Percentiles rank a stretch among this genome's conserved stretches.
phyloP scores from a whole-genome alignment of 495 filamentous ascomycete species.

The Astrothelium subdiscretum region DNA sequence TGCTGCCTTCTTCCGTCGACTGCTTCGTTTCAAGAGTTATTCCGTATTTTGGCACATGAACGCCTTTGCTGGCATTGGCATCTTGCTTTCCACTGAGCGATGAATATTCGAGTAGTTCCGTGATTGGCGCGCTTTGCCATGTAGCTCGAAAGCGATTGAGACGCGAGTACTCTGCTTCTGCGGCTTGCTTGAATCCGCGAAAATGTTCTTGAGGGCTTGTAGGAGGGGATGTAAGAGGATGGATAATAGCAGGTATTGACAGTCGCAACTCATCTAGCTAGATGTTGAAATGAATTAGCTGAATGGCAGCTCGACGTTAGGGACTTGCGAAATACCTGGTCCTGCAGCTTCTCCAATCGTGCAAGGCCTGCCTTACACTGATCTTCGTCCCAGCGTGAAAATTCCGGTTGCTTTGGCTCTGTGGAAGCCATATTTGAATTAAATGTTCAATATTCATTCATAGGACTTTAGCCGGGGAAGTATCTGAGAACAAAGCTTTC shows the following conservation, averaged over 20 bases:
- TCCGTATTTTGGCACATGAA: constrained; percentile 12
- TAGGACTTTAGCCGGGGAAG: too few species aligned
- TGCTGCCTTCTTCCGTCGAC: background rate
- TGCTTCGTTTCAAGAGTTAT: constrained; percentile 3
- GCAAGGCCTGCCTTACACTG: constrained; percentile 18
- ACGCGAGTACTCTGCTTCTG: background rate
- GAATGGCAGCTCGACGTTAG: background rate
- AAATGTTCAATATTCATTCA: too few species aligned
- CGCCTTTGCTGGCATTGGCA: constrained; percentile 5
- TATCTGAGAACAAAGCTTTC: too few species aligned
- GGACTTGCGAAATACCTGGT: constrained; percentile 8
- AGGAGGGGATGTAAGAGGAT: constrained; percentile 8
- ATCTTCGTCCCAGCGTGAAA: constrained; percentile 17
- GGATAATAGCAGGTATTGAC: constrained; percentile 14
- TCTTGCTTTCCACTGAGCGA: constrained; percentile 8
- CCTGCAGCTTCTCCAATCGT: constrained; percentile 17
- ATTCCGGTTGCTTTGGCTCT: background rate
- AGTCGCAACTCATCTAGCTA: constrained; percentile 18
- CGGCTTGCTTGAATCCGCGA: constrained; percentile 10
- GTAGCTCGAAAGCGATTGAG: background rate
- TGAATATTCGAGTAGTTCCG: background rate
- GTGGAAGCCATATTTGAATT: background rate
- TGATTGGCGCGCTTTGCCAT: background rate
- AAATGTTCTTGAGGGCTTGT: constrained; percentile 9
- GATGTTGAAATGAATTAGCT: background rate